phyloP scores from a whole-genome alignment of 768 basidiomycete genomes.

The Boletus rubescentipes region DNA sequence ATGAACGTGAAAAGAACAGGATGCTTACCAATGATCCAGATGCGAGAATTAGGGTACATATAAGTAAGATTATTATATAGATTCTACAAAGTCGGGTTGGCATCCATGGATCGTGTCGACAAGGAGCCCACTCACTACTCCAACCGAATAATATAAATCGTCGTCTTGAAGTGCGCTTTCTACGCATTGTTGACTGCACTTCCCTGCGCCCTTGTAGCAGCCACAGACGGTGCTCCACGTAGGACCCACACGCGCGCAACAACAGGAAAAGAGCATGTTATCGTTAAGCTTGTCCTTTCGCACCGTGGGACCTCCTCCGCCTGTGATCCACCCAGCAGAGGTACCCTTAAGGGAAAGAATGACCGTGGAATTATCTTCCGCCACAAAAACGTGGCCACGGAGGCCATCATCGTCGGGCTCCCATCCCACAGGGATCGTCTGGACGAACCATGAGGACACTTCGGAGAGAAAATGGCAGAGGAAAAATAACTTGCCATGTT shows the following conservation, averaged over 20 bases:
- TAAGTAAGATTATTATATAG: slow-evolving; percentile 90
- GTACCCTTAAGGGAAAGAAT: slow-evolving; percentile 94
- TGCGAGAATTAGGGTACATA: slow-evolving; percentile 85
- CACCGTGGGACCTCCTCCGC: slow-evolving; percentile 79
- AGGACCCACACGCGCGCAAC: slow-evolving; percentile 92
- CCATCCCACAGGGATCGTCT: slow-evolving; percentile 87
- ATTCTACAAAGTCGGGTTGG: slow-evolving; percentile 48
- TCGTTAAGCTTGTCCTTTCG: slow-evolving; percentile 93
- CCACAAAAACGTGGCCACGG: slow-evolving; percentile 90
- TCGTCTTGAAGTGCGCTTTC: slow-evolving; percentile 78
- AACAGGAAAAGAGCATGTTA: slow-evolving; percentile 94
- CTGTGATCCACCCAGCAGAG: slow-evolving; percentile 63
- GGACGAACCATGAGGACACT: neutral
- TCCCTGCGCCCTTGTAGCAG: slow-evolving; percentile 73
- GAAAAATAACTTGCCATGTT: slow-evolving; percentile 46
- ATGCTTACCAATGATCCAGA: slow-evolving; percentile 77
- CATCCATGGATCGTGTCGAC: neutral
- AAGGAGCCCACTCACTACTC: slow-evolving; percentile 55
- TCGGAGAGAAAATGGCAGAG: neutral
- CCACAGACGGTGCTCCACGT: slow-evolving; percentile 93
- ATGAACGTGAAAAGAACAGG: neutral
- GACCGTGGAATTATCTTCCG: slow-evolving; percentile 79
- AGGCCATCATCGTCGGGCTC: slow-evolving; percentile 86
- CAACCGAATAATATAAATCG: slow-evolving; percentile 84
- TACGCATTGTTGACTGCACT: slow-evolving; percentile 79